Conservation (phyloP, 208 protist species). For the Trypanosoma theileri region DNA sequence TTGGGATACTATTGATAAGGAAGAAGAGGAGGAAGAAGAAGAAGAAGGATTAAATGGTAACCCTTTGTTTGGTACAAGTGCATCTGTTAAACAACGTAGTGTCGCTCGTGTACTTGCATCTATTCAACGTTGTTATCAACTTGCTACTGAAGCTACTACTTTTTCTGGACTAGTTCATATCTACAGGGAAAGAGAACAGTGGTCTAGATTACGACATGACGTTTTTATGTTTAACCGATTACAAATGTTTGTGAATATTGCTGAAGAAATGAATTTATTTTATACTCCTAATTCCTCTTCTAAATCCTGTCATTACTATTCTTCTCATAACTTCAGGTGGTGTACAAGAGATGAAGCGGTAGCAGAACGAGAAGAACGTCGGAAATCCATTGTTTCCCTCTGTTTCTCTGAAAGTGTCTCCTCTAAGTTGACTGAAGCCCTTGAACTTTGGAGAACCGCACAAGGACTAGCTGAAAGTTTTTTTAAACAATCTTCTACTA, state of each 20-base stretch:
- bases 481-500: slow-evolving; percentile 39
- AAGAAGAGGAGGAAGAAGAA: slow-evolving; percentile 4
- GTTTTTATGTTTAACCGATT: slow-evolving; percentile 55
- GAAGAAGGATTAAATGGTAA: no score
- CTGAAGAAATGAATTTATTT: slow-evolving; percentile 21
- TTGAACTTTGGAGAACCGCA: slow-evolving; percentile 61
- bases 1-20: slow-evolving; percentile 14
- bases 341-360: slow-evolving; percentile 45
- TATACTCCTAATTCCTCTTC: background rate
- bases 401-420: slow-evolving; percentile 53
- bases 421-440: slow-evolving; percentile 36
- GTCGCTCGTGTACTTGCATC: slow-evolving; percentile 49
- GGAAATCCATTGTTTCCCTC: slow-evolving; percentile 38
- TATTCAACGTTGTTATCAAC: slow-evolving; percentile 56
- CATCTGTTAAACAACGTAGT: slow-evolving; percentile 48
- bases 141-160: slow-evolving; percentile 56
- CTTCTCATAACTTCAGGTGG: slow-evolving; percentile 42
- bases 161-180: slow-evolving; percentile 47
- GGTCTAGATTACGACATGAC: slow-evolving; percentile 40
- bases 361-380: slow-evolving; percentile 42
- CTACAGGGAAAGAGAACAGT: slow-evolving; percentile 35
- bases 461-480: slow-evolving; percentile 61
- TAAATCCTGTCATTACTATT: slow-evolving; percentile 5
- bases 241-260: slow-evolving; percentile 46
- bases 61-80: slow-evolving; percentile 27